Conservation (phyloP, 208 protist species). For the Histomonas meleagridis region DNA sequence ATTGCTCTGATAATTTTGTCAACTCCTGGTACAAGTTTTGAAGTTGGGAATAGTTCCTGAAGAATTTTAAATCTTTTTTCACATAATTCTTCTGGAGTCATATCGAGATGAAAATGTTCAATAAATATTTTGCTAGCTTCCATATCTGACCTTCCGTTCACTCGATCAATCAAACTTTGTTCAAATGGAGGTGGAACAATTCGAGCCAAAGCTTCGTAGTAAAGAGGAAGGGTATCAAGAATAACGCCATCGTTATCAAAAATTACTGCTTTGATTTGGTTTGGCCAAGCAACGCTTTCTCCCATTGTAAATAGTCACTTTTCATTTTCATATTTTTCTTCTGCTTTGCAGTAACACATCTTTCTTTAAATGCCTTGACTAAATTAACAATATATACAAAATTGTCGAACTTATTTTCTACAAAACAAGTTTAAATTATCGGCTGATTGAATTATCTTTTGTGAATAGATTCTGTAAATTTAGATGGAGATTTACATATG, state of each 20-base stretch:
- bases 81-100: not conserved
- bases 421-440: too few species aligned
- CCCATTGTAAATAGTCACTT: too few species aligned
- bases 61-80: not conserved
- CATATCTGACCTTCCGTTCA: not conserved
- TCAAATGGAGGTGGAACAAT: not conserved
- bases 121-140: not conserved
- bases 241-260: conserved; percentile 17
- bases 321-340: too few species aligned
- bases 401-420: too few species aligned
- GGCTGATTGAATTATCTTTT: too few species aligned
- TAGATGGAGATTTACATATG: too few species aligned
- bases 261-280: conserved; percentile 18
- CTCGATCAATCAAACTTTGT: too few species aligned
- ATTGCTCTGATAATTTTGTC: not conserved
- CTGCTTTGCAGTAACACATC: too few species aligned
- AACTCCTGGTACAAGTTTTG: not conserved
- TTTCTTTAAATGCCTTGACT: too few species aligned
- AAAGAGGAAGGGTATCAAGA: not conserved
- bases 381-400: too few species aligned
- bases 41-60: not conserved
- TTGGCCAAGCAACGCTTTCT: too few species aligned
- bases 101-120: not conserved
- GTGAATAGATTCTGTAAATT: too few species aligned
- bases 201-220: not conserved